Evolutionary conservation across 148 eudicot species (phyloP), one percentile per base, ranked within the genome.

Genomic region (Rhododendron ovatum): DNA sequence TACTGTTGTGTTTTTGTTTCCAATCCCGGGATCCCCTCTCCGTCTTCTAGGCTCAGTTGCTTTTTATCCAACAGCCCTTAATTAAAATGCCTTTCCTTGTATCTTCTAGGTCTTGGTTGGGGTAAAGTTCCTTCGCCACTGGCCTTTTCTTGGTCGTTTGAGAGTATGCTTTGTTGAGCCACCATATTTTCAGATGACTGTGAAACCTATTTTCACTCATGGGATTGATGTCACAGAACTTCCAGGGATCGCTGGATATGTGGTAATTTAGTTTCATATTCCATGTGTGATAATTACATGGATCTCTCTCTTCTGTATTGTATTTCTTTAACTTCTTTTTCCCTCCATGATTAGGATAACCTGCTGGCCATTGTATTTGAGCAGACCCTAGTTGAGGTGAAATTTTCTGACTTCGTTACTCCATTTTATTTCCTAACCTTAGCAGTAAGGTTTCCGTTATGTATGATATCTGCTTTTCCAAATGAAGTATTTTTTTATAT

Each of bases 241-340:
- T 87, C 99, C 98, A 73, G 98, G 99, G 80, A 94, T 97, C 84
- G 98, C 99, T 80, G 98, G 99, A 78, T 97, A 98, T 98, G 91
- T 97, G 92, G 98, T 95, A 86, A 86, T 76, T 82, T 53, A 73
- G 75, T 59, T 71, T 71, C 18, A 22, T 71, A 55, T 39, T 79
- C 59, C 11, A 76, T 53, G 30, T 14, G 20, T 7, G 20, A 30
- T 78, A 35, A 79, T 33, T 67, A 8, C 26, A 2, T 55, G 69
- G 39, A 22, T 75, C 77, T 43, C 33, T 51, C 61, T 67, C 35
- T 24, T 81, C 35, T 75, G 51, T 12, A 13, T 61, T 61, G 14
- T 61, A 1, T 82, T 35, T 81, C 28, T 51, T 39, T 82, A 12
- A 39, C n/a, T 26, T 67, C 1, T 12, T 51, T n/a, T 37, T 26